Evolutionary conservation across 139 green algal species (phyloP).

Genomic region (Mesostigma viride): DNA sequence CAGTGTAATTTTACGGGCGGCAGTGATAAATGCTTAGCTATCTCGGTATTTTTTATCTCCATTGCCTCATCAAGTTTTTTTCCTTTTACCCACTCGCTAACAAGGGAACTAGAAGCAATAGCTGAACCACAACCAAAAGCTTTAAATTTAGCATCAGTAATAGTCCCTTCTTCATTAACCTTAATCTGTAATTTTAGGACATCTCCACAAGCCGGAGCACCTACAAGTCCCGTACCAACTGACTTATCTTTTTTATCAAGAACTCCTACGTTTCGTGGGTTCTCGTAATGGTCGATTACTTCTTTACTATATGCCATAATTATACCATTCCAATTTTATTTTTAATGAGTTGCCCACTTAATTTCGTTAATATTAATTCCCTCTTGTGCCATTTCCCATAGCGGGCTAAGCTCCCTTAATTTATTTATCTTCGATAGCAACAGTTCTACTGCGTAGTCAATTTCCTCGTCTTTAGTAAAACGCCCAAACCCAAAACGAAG

Average conservation of each 20-base stretch:
- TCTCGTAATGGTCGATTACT: conserved; percentile 93
- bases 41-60: conserved; percentile 12
- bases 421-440: no score
- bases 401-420: no score
- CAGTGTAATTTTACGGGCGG: conserved; percentile 97
- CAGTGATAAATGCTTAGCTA: conserved; percentile 81
- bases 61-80: conserved; percentile 2
- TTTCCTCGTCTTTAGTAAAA: no score
- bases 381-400: no score
- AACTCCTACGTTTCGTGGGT: conserved; percentile 80
- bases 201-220: conserved; percentile 73
- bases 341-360: no score
- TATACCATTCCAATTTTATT: no score
- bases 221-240: conserved; percentile 45
- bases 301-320: conserved; percentile 76
- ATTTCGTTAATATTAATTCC: no score
- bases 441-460: no score
- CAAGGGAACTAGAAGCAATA: conserved; percentile 75
- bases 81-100: conserved; percentile 7
- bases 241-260: conserved; percentile 81
- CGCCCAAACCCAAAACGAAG: no score
- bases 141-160: conserved; percentile 60
- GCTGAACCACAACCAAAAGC: conserved; percentile 93
- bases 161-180: conserved; percentile 22
- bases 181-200: conserved; percentile 98